A percentile compares a stretch with the other conserved stretches of the same genome.
These are phyloP conservation scores for Kodamaea plutei DNA, from an alignment of 1,139 yeast genomes.

Conservation along the genomic window DNA sequence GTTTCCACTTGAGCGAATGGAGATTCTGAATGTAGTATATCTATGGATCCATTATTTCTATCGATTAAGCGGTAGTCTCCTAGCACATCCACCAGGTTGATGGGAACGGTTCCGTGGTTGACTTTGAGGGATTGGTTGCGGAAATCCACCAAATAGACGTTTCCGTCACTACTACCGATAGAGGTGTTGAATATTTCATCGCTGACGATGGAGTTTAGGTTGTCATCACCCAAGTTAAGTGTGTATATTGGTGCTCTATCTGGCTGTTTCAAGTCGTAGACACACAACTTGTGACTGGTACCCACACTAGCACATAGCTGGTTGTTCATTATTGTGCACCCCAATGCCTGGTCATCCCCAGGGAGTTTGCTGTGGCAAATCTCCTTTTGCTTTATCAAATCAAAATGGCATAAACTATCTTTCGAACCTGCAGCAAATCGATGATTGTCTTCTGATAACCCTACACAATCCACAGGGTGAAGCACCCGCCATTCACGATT, in stretches of 20 bases:
- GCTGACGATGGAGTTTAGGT: slow-evolving; percentile 23
- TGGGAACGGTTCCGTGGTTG: neutral
- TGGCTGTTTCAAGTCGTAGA: slow-evolving; percentile 18
- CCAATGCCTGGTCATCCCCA: slow-evolving; percentile 13
- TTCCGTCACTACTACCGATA: slow-evolving; percentile 29
- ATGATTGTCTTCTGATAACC: slow-evolving; percentile 8
- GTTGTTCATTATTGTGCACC: slow-evolving; percentile 12
- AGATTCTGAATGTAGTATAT: neutral
- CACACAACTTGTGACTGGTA: slow-evolving; percentile 16
- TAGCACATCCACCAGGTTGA: slow-evolving; percentile 5
- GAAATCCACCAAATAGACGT: slow-evolving; percentile 24
- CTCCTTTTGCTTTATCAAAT: slow-evolving; percentile 14
- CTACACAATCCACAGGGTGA: slow-evolving; percentile 17
- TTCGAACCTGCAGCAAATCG: slow-evolving; percentile 13
- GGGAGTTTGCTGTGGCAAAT: slow-evolving; percentile 8
- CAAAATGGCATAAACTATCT: slow-evolving; percentile 12
- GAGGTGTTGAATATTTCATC: slow-evolving; percentile 10
- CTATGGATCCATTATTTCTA: too few species aligned
- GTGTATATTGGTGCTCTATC: slow-evolving; percentile 14
- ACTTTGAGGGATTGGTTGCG: slow-evolving; percentile 16
- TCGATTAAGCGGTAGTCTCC: too few species aligned
- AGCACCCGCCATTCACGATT: slow-evolving; percentile 5
- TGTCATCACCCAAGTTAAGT: slow-evolving; percentile 25
- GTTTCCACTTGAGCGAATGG: neutral
- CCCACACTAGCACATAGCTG: slow-evolving; percentile 26